phyloP scores from a whole-genome alignment of 225 moss, liverwort and hornwort species.

The Sphagnum tenellum region DNA sequence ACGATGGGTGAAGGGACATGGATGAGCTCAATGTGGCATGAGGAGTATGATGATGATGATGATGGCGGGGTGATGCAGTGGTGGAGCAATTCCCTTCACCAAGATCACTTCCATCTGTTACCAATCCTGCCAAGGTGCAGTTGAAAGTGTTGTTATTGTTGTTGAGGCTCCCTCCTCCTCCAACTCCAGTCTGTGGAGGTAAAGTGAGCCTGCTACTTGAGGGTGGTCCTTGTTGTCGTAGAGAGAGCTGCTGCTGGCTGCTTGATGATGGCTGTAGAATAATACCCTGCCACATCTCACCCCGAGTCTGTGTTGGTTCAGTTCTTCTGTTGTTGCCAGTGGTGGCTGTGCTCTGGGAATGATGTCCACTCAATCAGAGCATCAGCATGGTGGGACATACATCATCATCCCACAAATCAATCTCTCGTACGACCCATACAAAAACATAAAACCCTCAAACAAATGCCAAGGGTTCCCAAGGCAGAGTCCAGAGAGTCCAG shows the following conservation, averaged over 20 bases:
- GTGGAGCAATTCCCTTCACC: constrained; percentile 98
- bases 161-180: no score
- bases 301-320: no score
- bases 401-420: no score
- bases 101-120: constrained; percentile 68
- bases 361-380: no score
- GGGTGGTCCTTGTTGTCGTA: constrained; percentile 49
- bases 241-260: constrained; percentile 80
- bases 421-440: no score
- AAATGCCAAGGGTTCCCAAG: no score
- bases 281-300: constrained; percentile 37
- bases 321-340: no score
- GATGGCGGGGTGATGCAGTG: constrained; percentile 85
- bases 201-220: constrained; percentile 43
- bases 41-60: constrained; percentile 2
- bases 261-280: constrained; percentile 45
- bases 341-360: no score
- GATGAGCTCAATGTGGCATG: constrained; percentile 27
- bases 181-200: constrained; percentile 35
- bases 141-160: constrained; percentile 62
- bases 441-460: no score
- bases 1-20: constrained; percentile 90
- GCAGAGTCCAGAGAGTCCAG: no score
- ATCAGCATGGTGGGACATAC: no score
- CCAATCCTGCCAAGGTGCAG: constrained; percentile 80